Base-by-base conservation (phyloP, 306 rosid species). In the Quercus ilex region DNA sequence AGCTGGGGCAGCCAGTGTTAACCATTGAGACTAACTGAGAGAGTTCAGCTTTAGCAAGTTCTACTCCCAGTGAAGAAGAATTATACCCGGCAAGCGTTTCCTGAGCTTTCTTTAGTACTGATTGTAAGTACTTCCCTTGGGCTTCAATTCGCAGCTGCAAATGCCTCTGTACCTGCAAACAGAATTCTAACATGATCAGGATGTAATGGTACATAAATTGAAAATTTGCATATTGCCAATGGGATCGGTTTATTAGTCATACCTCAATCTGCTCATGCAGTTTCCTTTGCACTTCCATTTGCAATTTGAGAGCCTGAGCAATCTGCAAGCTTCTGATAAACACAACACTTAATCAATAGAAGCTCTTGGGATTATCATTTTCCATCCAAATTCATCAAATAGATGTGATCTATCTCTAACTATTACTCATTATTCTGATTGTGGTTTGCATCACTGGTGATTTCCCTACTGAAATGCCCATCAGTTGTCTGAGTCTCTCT, bases 121-220 rank as follows among this genome's bases (percentile, higher is more conserved):
- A 88, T n/a, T 96, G 97, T 74, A 96, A 86, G 71, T 96, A 96
- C 81, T 89, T 91, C 75, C 97, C 98, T 85, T 96, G 98, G 51
- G 99, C 97, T 90, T 96, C 98, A 2, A 96, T 96, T 78, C 94
- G 74, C 73, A 91, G 85, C 84, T 96, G 96, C 80, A 96, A 86
- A 87, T 88, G 98, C 57, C 91, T 91, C 80, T 93, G 97, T 63
- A 96, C 98, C 98, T 92, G 88, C 74, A 81, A 78, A 51, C 26
- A 72, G 20, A 59, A 68, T 25, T 73, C 64, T 13, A 72, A 82
- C 20, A 58, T 71, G 5, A 60, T 75, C 55, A 77, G 46, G 71
- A 33, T 71, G 55, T 26, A 3, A 25, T 75, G 74, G 28, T 78
- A 30, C 73, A 70, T 80, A 72, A 78, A 6, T 17, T 28, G 11